Percentiles rank a stretch among this genome's conserved stretches.
phyloP scores from a whole-genome alignment of 202 grass and related monocot species.

The Carex arenaria region DNA sequence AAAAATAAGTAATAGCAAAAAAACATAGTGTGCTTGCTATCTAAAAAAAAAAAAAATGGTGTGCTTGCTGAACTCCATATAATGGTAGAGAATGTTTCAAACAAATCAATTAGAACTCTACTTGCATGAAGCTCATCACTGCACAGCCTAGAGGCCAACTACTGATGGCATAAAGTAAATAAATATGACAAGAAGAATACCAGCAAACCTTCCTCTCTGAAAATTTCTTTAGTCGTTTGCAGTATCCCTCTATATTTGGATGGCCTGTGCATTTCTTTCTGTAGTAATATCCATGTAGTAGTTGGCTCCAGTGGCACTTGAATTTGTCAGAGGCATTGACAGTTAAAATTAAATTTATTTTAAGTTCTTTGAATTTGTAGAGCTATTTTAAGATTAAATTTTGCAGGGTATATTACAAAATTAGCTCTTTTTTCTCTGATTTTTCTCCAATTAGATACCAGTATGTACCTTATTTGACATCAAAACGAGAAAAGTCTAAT shows the following conservation, averaged over 20 bases:
- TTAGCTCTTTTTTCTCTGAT: not conserved
- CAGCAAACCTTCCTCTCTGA: slow-evolving; percentile 96
- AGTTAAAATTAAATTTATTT: not conserved
- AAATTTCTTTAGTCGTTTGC: slow-evolving; percentile 87
- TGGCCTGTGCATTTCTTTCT: slow-evolving; percentile 48
- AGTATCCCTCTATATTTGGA: slow-evolving; percentile 89
- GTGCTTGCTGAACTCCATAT: not conserved
- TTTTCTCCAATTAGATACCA: not conserved
- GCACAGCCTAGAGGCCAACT: not conserved
- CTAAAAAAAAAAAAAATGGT: not conserved
- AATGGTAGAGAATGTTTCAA: not conserved
- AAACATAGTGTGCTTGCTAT: not conserved
- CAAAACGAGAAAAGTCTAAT: not conserved
- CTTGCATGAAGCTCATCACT: not conserved
- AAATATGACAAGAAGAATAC: slow-evolving; percentile 40
- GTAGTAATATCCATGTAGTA: slow-evolving; percentile 51
- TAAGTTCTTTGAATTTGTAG: not conserved
- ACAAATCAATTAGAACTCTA: not conserved
- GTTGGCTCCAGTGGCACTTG: slow-evolving; percentile 96
- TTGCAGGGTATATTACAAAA: not conserved
- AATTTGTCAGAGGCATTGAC: slow-evolving; percentile 17
- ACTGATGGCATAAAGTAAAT: not conserved
- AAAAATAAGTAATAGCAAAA: too few relatives aligned
- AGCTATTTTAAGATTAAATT: not conserved
- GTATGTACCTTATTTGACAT: not conserved